Percentiles rank a stretch among this genome's conserved stretches.
These are phyloP conservation scores for Clonostachys chloroleuca DNA, from an alignment of 2,329 filamentous ascomycete species.

Conservation along the genomic window DNA sequence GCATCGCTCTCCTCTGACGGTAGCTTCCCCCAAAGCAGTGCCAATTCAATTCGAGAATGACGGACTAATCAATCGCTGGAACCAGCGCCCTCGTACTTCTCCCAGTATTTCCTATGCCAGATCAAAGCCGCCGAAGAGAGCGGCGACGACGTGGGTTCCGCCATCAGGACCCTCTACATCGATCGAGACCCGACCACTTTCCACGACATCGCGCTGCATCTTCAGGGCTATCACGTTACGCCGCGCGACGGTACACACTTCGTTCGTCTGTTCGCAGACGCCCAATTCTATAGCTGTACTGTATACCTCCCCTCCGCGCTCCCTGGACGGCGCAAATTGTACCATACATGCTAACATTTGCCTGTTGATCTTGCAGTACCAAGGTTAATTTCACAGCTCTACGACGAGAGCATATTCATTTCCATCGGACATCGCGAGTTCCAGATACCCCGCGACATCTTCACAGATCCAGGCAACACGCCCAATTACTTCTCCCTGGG, in stretches of 20 bases:
- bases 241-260: slow-evolving; percentile 83
- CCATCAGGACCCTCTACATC: slow-evolving; percentile 83
- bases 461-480: slow-evolving; percentile 80
- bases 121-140: slow-evolving; percentile 59
- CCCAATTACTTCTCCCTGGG: slow-evolving; percentile 95
- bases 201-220: slow-evolving; percentile 80
- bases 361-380: slow-evolving; percentile 54
- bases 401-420: slow-evolving; percentile 88
- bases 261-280: slow-evolving; percentile 88
- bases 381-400: slow-evolving; percentile 83
- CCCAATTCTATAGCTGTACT: slow-evolving; percentile 86
- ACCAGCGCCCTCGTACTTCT: slow-evolving; percentile 91
- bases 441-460: slow-evolving; percentile 84
- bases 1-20: slow-evolving; percentile 71
- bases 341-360: neutral
- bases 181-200: slow-evolving; percentile 90
- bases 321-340: too few relatives aligned
- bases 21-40: slow-evolving; percentile 27
- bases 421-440: slow-evolving; percentile 85
- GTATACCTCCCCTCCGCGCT: slow-evolving; percentile 3
- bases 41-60: neutral
- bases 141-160: slow-evolving; percentile 41
- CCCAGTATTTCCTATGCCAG: slow-evolving; percentile 86
- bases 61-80: neutral
- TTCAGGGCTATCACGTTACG: slow-evolving; percentile 86